A percentile compares a stretch with the other conserved stretches of the same genome.
Conservation (phyloP, 2,329 filamentous ascomycete genomes). For the Aspergillus latus region DNA sequence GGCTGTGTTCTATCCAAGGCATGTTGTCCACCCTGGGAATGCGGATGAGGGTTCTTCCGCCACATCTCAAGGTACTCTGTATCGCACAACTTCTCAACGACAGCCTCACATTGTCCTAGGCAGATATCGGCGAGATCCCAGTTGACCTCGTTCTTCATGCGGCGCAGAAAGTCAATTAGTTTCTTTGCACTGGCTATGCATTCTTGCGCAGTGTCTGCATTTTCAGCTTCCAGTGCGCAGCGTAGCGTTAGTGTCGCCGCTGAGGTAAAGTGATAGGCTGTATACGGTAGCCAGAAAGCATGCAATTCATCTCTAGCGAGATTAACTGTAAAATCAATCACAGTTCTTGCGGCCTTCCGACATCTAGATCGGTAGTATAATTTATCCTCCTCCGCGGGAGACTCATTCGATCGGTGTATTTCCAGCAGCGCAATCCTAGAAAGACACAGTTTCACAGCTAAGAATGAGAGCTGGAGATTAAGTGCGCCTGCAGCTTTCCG, state of each 20-base stretch:
- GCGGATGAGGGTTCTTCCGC: constrained; percentile 4
- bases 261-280: constrained; percentile 11
- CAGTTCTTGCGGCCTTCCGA: constrained; percentile 5
- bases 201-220: constrained; percentile 1
- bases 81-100: constrained; percentile 8
- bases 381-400: constrained; percentile 2
- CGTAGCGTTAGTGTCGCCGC: constrained; percentile 6
- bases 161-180: constrained; percentile 2
- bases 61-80: constrained; percentile 5
- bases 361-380: constrained; percentile 7
- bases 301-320: not conserved
- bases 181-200: constrained; percentile 5
- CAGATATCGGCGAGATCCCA: constrained; percentile 12
- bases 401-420: constrained; percentile 3
- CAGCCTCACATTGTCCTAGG: constrained; percentile 7
- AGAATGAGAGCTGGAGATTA: constrained; percentile 8
- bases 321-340: constrained; percentile 3
- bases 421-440: constrained; percentile 9
- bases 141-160: not conserved
- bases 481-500: constrained; percentile 5
- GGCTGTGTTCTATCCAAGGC: not conserved
- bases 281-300: constrained; percentile 9
- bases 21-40: not conserved
- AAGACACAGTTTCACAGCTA: constrained; percentile 10
- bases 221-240: constrained; percentile 9